Evolutionary conservation across 257 asterid genomes (phyloP), one percentile per base, ranked within the genome.

Genomic region (Jacaranda copaia): DNA sequence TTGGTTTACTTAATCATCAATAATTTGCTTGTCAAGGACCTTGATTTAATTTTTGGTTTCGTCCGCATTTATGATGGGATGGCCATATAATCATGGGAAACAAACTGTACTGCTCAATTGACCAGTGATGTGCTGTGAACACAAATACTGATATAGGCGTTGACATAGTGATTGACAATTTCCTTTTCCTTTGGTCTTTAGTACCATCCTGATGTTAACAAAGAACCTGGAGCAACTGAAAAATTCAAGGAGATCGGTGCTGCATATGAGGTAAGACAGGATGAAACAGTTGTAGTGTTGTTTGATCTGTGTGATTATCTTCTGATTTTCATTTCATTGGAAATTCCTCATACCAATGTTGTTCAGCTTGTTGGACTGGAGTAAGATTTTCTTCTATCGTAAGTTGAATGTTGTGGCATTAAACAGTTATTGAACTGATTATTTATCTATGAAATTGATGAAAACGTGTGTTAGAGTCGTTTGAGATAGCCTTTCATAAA

Each of bases 151-250:
- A 1, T 46, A 46, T 46, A 8, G 12, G 3, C 6, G 1, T 46
- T 5, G 2, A 46, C 9, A 46, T 9, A 8, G 3, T 2, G 3
- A 46, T 5, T 46, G 62, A 74, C 68, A 18, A 39, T 40, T 74
- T 56, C 2, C 3, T 76, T 73, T 84, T 81, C 58, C 16, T 43
- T 55, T 85, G 65, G 65, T 80, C 59, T 81, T 66, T 68, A 96
- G 99, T 96, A 77, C 77, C 99, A 96, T 75, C 97, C 99, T 56
- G 99, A 96, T 87, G 99, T 93, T 79, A 96, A 96, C 84, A 96
- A 90, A 84, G 94, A 88, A 72, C 97, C 98, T 77, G 94, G 91
- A 70, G 97, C 99, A 40, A 91, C 99, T 77, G 97, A 96, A 25
- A 96, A 90, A 45, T 96, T 96, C 84, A 96, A 91, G 90, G 97